phyloP scores from a whole-genome alignment of 441 rosid species.

The Jatropha multifida region DNA sequence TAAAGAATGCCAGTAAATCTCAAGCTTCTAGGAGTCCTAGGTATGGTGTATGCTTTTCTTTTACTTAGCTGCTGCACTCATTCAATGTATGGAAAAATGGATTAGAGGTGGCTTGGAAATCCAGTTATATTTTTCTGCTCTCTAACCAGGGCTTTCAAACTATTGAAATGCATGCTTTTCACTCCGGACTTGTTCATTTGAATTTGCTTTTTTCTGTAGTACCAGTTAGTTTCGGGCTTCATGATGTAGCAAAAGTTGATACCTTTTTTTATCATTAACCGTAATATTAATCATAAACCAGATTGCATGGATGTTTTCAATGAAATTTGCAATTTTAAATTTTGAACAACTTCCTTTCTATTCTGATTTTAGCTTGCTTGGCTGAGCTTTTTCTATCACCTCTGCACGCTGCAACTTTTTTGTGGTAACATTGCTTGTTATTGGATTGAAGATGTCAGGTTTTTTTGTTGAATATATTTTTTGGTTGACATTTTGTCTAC shows the following conservation, averaged over 20 bases:
- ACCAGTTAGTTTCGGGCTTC: neutral
- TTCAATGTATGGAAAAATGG: neutral
- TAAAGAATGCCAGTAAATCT: conserved; percentile 1
- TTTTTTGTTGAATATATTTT: too few relatives aligned
- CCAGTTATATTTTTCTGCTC: neutral
- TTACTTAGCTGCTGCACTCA: neutral
- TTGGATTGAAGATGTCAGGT: too few relatives aligned
- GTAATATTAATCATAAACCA: neutral
- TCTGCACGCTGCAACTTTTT: too few relatives aligned
- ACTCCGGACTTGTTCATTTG: neutral
- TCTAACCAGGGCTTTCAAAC: neutral
- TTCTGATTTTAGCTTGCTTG: neutral
- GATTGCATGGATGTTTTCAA: neutral
- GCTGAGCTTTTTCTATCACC: neutral
- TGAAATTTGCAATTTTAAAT: neutral
- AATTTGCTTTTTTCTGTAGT: neutral
- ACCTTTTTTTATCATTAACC: too few relatives aligned
- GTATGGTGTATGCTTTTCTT: neutral
- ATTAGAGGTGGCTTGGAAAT: neutral
- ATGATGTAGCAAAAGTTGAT: neutral
- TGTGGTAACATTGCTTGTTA: too few relatives aligned
- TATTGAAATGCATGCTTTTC: neutral
- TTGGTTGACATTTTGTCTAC: too few relatives aligned
- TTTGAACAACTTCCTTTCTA: neutral
- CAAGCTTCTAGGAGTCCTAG: conserved; percentile 5